A percentile compares a stretch with the other conserved stretches of the same genome.
Conservation (phyloP, 768 basidiomycete genomes). For the Phylloporus arenicola region DNA sequence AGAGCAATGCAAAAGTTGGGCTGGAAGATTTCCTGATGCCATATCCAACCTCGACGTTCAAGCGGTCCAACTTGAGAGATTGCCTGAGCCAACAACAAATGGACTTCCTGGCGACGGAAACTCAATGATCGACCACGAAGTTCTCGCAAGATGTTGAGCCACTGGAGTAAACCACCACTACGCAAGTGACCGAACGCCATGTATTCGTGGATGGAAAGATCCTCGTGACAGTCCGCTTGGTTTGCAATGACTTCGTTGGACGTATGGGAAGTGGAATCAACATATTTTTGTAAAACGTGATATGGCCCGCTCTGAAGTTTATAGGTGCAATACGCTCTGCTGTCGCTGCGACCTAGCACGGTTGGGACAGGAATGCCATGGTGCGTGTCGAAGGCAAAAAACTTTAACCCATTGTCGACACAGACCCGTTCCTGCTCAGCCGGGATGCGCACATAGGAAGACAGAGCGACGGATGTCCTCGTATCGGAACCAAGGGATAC, state of each 20-base stretch:
- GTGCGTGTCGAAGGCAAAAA: conserved; percentile 24
- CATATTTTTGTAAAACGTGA: conserved; percentile 31
- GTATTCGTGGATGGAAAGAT: conserved; percentile 41
- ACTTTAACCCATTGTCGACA: conserved; percentile 30
- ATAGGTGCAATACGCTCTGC: conserved; percentile 27
- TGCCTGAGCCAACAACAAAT: conserved; percentile 39
- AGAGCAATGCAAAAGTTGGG: conserved; percentile 31
- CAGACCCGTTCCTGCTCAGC: conserved; percentile 13
- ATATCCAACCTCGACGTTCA: conserved; percentile 20
- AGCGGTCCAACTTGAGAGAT: conserved; percentile 37
- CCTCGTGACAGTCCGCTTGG: conserved; percentile 37
- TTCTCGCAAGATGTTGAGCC: conserved; percentile 46
- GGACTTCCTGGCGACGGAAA: conserved; percentile 36
- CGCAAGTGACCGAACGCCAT: conserved; percentile 42
- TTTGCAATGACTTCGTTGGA: conserved; percentile 40
- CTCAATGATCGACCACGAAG: conserved; percentile 33
- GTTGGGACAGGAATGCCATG: conserved; percentile 7
- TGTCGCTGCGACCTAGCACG: conserved; percentile 7
- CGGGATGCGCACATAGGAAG: conserved; percentile 29
- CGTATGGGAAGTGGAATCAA: conserved; percentile 32
- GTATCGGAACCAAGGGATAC: conserved; percentile 34
- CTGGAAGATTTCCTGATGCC: conserved; percentile 35
- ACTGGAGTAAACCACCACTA: conserved; percentile 41
- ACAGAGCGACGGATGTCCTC: conserved; percentile 27
- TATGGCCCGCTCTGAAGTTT: conserved; percentile 32